These are phyloP conservation scores for Cytospora piceicola DNA, from an alignment of 2,329 filamentous ascomycete species.

Conservation along the genomic window DNA sequence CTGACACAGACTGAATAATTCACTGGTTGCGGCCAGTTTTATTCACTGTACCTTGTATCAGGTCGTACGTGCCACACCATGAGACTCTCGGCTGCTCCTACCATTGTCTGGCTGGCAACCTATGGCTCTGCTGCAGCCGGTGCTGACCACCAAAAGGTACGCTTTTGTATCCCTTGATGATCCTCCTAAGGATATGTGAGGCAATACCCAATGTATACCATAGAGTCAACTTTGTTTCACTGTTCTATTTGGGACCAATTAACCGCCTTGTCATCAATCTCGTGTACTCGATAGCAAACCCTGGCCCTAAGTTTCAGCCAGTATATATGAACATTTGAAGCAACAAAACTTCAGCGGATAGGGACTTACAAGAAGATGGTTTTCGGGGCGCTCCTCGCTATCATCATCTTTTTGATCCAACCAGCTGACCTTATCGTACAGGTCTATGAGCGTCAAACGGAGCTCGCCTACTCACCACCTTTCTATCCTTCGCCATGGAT, in stretches of 20 bases:
- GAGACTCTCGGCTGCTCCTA: slow-evolving; percentile 32
- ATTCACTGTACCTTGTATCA: neutral
- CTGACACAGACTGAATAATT: neutral
- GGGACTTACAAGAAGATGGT: neutral
- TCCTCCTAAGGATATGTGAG: no score
- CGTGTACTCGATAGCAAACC: neutral
- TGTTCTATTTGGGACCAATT: neutral
- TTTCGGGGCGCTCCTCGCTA: neutral
- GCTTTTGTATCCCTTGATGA: neutral
- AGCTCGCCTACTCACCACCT: slow-evolving; percentile 54
- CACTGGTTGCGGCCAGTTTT: neutral
- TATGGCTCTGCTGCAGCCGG: slow-evolving; percentile 32
- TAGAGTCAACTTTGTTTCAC: neutral
- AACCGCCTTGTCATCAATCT: neutral
- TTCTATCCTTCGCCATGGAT: slow-evolving; percentile 89
- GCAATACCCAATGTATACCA: no score
- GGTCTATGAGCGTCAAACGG: slow-evolving; percentile 33
- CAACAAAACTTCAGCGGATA: neutral
- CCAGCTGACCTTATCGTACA: slow-evolving; percentile 34
- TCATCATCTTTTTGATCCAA: slow-evolving; percentile 4
- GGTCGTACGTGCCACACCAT: slow-evolving; percentile 31
- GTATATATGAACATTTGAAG: no score
- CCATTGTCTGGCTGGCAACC: slow-evolving; percentile 34
- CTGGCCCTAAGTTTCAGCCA: no score
- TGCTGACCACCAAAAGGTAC: slow-evolving; percentile 27